Conservation (phyloP, 2,329 filamentous ascomycete species). For the Neocatenulostroma microsporum region DNA sequence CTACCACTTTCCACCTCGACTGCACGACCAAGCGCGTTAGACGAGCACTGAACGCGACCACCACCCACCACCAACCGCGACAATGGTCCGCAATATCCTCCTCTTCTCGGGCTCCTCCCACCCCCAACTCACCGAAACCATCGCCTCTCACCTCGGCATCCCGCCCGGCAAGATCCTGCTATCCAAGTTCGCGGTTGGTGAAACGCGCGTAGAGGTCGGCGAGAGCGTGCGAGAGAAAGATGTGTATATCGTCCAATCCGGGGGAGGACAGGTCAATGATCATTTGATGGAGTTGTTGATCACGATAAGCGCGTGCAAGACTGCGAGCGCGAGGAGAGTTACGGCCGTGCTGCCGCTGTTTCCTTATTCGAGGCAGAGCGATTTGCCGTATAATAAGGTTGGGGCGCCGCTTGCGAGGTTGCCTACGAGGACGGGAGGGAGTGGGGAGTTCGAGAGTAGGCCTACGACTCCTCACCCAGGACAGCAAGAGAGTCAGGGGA, state of each 20-base stretch:
- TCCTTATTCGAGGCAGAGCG: conserved; percentile 92
- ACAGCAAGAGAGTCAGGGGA: conserved; percentile 55
- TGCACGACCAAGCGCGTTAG: too few relatives aligned
- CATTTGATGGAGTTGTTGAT: conserved; percentile 97
- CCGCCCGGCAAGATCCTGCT: conserved; percentile 77
- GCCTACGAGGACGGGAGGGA: conserved; percentile 46
- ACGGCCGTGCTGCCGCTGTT: conserved; percentile 95
- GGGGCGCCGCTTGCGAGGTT: conserved; percentile 79
- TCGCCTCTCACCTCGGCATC: conserved; percentile 83
- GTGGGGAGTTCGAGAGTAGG: conserved; percentile 71
- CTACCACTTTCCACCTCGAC: not conserved
- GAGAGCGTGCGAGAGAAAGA: conserved; percentile 97
- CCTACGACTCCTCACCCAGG: conserved; percentile 76
- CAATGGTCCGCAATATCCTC: conserved; percentile 91
- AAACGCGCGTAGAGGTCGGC: conserved; percentile 89
- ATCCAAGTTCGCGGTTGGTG: conserved; percentile 87
- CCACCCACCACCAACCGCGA: too few relatives aligned
- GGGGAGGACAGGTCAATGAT: conserved; percentile 93
- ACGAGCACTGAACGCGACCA: too few relatives aligned
- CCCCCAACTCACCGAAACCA: conserved; percentile 73
- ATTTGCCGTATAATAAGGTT: conserved; percentile 96
- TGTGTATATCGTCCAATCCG: conserved; percentile 96
- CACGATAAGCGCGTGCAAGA: conserved; percentile 94
- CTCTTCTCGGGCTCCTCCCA: conserved; percentile 91
- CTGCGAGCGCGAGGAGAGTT: conserved; percentile 77